Evolutionary conservation across 2,329 filamentous ascomycete species (phyloP).

Genomic region (Penicillium sp.): DNA sequence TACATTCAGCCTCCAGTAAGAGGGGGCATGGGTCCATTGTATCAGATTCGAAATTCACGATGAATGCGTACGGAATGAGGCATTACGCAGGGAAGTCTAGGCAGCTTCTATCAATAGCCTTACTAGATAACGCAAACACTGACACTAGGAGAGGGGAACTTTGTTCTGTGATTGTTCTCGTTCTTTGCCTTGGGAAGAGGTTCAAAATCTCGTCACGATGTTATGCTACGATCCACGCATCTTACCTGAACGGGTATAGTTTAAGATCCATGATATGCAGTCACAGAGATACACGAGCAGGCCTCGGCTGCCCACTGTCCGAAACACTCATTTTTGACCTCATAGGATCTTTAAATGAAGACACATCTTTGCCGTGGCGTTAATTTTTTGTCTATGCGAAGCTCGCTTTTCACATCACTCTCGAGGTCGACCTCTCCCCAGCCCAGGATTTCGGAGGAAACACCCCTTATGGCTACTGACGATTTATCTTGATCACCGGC

Average conservation of each 20-base stretch:
- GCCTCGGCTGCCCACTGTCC: background rate
- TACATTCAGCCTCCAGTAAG: too few relatives aligned
- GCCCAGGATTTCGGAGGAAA: conserved; percentile 5
- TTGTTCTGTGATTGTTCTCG: too few relatives aligned
- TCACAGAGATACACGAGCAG: background rate
- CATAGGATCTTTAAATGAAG: too few relatives aligned
- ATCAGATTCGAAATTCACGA: too few relatives aligned
- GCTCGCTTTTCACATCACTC: background rate
- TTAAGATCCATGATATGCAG: background rate
- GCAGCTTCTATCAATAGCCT: too few relatives aligned
- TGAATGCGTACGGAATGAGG: too few relatives aligned
- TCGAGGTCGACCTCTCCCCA: conserved; percentile 4
- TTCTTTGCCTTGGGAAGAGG: too few relatives aligned
- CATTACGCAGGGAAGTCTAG: too few relatives aligned
- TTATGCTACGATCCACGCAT: background rate
- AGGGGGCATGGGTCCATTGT: too few relatives aligned
- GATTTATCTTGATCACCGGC: conserved; percentile 6
- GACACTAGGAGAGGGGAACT: too few relatives aligned
- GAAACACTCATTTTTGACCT: background rate
- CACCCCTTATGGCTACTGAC: background rate
- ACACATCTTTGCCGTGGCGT: background rate
- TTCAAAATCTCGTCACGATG: too few relatives aligned
- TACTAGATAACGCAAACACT: too few relatives aligned
- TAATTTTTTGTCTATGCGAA: background rate
- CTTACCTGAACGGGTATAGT: background rate